A percentile compares a stretch with the other conserved stretches of the same genome.
Evolutionary conservation across 345 rosid genomes (phyloP).

Genomic region (Microthlaspi erraticum): DNA sequence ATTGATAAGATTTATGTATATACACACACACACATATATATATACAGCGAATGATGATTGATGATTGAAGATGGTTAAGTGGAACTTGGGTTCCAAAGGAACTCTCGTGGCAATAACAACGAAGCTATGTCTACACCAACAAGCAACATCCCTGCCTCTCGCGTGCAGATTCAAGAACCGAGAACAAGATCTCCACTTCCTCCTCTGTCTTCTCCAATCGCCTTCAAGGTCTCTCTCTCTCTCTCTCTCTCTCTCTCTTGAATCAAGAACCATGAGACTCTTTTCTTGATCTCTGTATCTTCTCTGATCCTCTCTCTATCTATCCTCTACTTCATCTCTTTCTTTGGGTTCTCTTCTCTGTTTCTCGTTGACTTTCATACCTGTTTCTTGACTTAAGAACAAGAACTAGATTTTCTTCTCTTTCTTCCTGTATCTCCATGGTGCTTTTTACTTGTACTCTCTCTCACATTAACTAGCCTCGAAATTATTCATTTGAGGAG

Average conservation of each 20-base stretch:
- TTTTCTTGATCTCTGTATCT: constrained; percentile 19
- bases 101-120: constrained; percentile 29
- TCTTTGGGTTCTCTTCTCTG: constrained; percentile 17
- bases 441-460: background rate
- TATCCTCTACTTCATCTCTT: background rate
- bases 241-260: constrained; percentile 8
- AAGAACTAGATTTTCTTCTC: constrained; percentile 1
- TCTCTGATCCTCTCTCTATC: background rate
- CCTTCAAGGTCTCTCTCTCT: constrained; percentile 49
- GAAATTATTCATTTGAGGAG: background rate
- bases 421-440: background rate
- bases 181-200: constrained; percentile 38
- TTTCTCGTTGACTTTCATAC: constrained; percentile 22
- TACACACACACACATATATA: background rate
- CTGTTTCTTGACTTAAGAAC: constrained; percentile 5
- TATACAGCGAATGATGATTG: constrained; percentile 31
- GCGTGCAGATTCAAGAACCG: constrained; percentile 45
- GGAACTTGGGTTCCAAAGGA: constrained; percentile 33
- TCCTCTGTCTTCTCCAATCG: constrained; percentile 41
- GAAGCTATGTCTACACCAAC: constrained; percentile 37
- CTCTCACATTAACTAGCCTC: constrained; percentile 1
- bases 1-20: constrained; percentile 15
- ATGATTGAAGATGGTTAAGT: constrained; percentile 34
- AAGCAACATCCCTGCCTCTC: constrained; percentile 41
- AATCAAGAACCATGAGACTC: constrained; percentile 21